phyloP scores from a whole-genome alignment of 306 rosid genomes.

The Vigna trinervia region DNA sequence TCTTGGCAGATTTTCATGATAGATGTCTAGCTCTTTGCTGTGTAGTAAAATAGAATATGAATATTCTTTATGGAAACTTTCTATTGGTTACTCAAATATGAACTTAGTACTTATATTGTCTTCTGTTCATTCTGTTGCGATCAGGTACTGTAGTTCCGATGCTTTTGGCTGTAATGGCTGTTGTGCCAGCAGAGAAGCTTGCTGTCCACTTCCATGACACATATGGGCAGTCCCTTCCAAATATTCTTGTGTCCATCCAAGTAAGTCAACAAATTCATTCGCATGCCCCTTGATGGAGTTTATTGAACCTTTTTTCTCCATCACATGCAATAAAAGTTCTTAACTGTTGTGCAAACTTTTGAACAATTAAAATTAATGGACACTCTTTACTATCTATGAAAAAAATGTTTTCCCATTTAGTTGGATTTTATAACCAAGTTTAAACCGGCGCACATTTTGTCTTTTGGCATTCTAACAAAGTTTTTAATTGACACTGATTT shows the following conservation, averaged over 20 bases:
- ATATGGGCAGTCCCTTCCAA: slow-evolving; percentile 85
- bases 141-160: slow-evolving; percentile 84
- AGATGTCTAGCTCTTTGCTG: background rate
- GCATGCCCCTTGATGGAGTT: slow-evolving; percentile 9
- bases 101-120: slow-evolving; percentile 12
- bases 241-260: slow-evolving; percentile 82
- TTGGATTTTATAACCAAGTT: slow-evolving; percentile 11
- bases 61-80: background rate
- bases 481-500: slow-evolving; percentile 42
- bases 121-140: background rate
- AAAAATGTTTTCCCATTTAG: background rate
- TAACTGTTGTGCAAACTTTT: slow-evolving; percentile 7
- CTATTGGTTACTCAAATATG: slow-evolving; percentile 13
- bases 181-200: slow-evolving; percentile 77
- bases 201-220: slow-evolving; percentile 98
- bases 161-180: slow-evolving; percentile 88
- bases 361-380: background rate
- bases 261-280: slow-evolving; percentile 52
- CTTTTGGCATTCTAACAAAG: slow-evolving; percentile 22
- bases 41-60: slow-evolving; percentile 3
- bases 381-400: slow-evolving; percentile 6
- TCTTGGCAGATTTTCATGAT: slow-evolving; percentile 18
- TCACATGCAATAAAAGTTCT: slow-evolving; percentile 6
- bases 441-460: slow-evolving; percentile 3
- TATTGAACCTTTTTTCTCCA: slow-evolving; percentile 20